Conservation (phyloP, 495 filamentous ascomycete genomes). For the Aspergillus sclerotiicarbonarius region DNA sequence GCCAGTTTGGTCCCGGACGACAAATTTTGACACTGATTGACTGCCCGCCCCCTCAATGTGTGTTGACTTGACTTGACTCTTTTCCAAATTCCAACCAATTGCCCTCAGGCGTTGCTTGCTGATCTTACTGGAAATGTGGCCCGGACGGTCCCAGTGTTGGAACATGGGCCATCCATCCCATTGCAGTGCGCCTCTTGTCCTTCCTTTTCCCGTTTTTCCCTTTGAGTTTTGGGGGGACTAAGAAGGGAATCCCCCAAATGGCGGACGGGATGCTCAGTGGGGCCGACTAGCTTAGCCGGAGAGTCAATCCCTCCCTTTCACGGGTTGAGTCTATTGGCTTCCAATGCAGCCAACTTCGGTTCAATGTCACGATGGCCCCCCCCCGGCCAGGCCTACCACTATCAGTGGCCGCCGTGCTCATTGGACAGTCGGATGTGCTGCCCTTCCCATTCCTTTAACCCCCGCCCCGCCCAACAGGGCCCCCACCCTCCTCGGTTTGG, state of each 20-base stretch:
- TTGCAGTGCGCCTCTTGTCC: background rate
- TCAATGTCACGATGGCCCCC: constrained; percentile 15
- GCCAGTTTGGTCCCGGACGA: too few relatives aligned
- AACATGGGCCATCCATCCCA: too few relatives aligned
- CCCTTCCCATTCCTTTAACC: background rate
- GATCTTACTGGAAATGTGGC: constrained; percentile 11
- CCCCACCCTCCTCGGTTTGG: constrained; percentile 15
- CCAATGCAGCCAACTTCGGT: constrained; percentile 15
- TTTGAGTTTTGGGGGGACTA: constrained; percentile 12
- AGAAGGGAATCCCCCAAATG: constrained; percentile 19
- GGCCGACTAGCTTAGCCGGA: constrained; percentile 22
- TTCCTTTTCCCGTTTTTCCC: constrained; percentile 4
- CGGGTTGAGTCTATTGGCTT: constrained; percentile 16
- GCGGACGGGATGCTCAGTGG: constrained; percentile 26
- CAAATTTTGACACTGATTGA: too few relatives aligned
- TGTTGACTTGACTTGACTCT: too few relatives aligned
- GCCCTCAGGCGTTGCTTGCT: constrained; percentile 3
- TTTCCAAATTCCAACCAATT: background rate
- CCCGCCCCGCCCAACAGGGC: constrained; percentile 6
- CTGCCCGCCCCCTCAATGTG: too few relatives aligned
- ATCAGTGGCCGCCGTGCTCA: constrained; percentile 5
- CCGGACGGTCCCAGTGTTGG: background rate
- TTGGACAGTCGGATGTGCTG: constrained; percentile 2
- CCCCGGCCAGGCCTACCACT: background rate
- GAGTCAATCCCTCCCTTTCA: constrained; percentile 25